Base-by-base conservation (phyloP, 441 rosid species). In the Erysimum pusillum region DNA sequence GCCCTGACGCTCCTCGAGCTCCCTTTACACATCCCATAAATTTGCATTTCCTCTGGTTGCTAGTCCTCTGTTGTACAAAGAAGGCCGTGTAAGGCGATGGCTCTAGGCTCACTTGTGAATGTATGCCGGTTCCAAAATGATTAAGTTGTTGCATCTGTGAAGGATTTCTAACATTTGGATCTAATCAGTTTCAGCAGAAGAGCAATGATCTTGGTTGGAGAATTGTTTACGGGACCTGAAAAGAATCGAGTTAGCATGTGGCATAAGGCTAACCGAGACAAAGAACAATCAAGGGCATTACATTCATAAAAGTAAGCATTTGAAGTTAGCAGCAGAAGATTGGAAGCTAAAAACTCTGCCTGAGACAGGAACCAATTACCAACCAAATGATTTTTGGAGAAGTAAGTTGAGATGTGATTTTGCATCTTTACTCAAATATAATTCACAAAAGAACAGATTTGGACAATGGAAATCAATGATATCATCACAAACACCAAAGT, bases 1-100 rank as follows among this genome's bases (percentile, higher is more conserved):
- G 87, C 62, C 96, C 98, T 41, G 93, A 82, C 7, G 93, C 88
- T 44, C 97, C 96, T 56, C 97, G 83, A 20, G 97, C 94, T 71
- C 92, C 93, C 84, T 90, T 94, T n/a, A 80, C 74, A 76, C 98
- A 94, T 63, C 96, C 94, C 75, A 52, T 68, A 67, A 83, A 86
- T 53, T 80, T 90, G 81, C 96, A 94, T 77, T 85, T 89, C 86
- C 86, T 94, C 6, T 76, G 75, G 79, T 74, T 89, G 81, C 79
- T 69, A 13, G 81, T 68, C 75, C 84, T 84, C 15, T 79, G 80
- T 35, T 66, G 78, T 48, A 12, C 60, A 25, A 35, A 38, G 13
- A 25, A 56, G 0, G 44, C 0, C 18, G 87, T 85, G 54, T 79
- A 76, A 56, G 81, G 77, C 41, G 91, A 85, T 64, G 86, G 66